phyloP scores from a whole-genome alignment of 805 yeast genomes.

The Candida taoyuanica region DNA sequence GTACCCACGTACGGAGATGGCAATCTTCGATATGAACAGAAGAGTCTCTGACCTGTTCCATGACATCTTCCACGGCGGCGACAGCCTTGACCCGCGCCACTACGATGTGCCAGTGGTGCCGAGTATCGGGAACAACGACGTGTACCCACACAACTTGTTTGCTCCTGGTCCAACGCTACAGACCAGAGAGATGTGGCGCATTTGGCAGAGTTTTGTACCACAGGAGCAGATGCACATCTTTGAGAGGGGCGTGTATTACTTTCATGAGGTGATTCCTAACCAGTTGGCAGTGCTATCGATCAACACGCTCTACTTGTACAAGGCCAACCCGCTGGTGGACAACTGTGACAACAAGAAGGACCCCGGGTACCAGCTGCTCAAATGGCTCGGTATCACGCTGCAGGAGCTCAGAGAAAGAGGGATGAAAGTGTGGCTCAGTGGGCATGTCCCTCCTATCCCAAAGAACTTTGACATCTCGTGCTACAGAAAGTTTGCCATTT shows the following conservation, averaged over 20 bases:
- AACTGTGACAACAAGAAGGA: conserved; percentile 67
- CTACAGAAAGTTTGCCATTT: conserved; percentile 67
- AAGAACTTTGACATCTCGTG: conserved; percentile 74
- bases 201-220: conserved; percentile 74
- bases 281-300: conserved; percentile 74
- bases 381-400: conserved; percentile 73
- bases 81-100: conserved; percentile 36
- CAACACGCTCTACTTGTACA: conserved; percentile 71
- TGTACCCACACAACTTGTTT: conserved; percentile 81
- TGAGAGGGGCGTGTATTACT: conserved; percentile 68
- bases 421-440: conserved; percentile 83
- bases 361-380: conserved; percentile 74
- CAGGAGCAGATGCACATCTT: conserved; percentile 72
- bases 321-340: conserved; percentile 77
- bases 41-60: conserved; percentile 49
- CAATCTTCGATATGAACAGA: conserved; percentile 67
- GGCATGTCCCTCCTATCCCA: conserved; percentile 85
- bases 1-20: conserved; percentile 67
- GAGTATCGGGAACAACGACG: conserved; percentile 81
- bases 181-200: conserved; percentile 67
- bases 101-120: conserved; percentile 55
- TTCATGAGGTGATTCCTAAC: conserved; percentile 74
- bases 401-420: conserved; percentile 67
- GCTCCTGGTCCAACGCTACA: conserved; percentile 87
- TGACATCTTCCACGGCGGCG: conserved; percentile 42